Evolutionary conservation across 805 yeast genomes (phyloP), one percentile per base, ranked within the genome.

Genomic region (Scheffersomyces amazonensis): DNA sequence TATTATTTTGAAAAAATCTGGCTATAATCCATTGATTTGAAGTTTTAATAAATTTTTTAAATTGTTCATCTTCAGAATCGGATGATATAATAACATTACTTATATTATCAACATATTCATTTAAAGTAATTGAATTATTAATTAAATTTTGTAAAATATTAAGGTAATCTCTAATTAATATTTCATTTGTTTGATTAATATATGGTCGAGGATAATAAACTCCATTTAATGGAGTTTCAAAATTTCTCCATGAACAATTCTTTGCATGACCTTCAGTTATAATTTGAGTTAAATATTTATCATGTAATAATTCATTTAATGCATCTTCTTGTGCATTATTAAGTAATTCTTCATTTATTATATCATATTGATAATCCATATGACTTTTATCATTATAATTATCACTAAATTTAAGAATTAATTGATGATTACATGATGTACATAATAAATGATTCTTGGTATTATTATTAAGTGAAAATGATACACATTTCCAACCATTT

Each of bases 401-500:
- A 2, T 46, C 56, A 36, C 56, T 55, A 43, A 65, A 68, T 33
- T 50, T 52, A 12, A 68, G 47, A 2, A 58, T 45, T 4, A 64
- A 39, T 29, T 53, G 62, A 19, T 46, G 53, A 23, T 51, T 50
- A 34, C 74, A 69, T 11, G 53, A 48, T 0, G 63, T 49, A 40
- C 74, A 69, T 11, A 56, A 32, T 16, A 69, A 48, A 31, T 55
- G 61, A 43, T 67, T 68, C 39, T 53, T 56, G 6, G 51, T 39
- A 31, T 51, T 43, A 22, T 49, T 48, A 31, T 43, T 43, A 6
- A 42, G 34, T 1, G 60, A 45, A 17, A 60, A 49, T 6, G 64
- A 53, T 12, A 66, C 68, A 43, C 77, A 72, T 35, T 51, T 56
- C 83, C 83, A 79, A 1, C 84, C 84, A 37, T 70, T 62, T 16